Base-by-base conservation (phyloP, 1,139 yeast genomes). In the Blastobotrys indianensis region DNA sequence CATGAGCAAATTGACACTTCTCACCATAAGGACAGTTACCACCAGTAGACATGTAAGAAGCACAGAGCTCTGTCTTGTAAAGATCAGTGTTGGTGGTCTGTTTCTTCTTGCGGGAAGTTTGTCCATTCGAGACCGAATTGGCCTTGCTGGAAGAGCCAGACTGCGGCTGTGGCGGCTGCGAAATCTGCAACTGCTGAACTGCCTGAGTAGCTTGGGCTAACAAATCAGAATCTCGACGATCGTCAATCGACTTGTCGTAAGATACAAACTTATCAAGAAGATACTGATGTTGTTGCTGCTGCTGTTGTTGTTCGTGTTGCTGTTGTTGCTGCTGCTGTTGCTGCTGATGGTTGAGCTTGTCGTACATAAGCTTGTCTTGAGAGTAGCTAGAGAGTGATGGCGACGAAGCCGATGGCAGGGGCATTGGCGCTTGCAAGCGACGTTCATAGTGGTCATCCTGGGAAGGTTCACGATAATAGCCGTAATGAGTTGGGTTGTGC, bases 1-100 rank as follows among this genome's bases (percentile, higher is more conserved):
- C 97, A 59, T 88, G 97, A 7, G 97, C 97, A 73, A 88, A 88
- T 67, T 88, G 97, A 63, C 97, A 88, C 68, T 88, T 88, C 55
- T 77, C 76, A 2, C 95, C 95, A 62, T 88, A 88, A 8, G 95
- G 95, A 64, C 97, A 88, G 49, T 64, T 61, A 23, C 92, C 92
- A 17, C 71, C 70, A 53, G 79, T 75, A 57, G 79, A 81, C 63
- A 81, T 77, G 64, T 73, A 88, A 33, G 90, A 80, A 32, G 82
- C 85, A 66, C 97, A 88, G 50, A 88, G 74, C 66, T 88, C 97
- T 0, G 97, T 88, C 69, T 88, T 88, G 75, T 87, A 88, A 41
- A 88, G 73, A 52, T 77, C 83, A 44, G 85, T 81, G 62, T 84
- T 85, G 49, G 82, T 75, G 37, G 64, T 60, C 17, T 67, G 64